Evolutionary conservation across 345 rosid genomes (phyloP).

Genomic region (Bruguiera gymnorhiza): DNA sequence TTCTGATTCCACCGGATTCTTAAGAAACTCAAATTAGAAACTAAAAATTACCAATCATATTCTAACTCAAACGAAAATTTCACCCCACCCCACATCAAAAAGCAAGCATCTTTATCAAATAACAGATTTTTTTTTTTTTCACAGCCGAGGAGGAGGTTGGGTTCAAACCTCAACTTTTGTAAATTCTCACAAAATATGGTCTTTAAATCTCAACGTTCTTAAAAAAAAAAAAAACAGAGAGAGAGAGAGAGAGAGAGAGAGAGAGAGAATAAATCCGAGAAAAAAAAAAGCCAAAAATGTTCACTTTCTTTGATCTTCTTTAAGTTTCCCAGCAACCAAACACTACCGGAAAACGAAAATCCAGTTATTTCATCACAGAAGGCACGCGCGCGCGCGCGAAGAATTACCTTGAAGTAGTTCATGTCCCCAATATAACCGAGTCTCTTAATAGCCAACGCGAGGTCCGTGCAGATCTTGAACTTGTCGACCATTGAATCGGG

Average conservation of each 20-base stretch:
- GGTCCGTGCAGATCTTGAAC: conserved; percentile 57
- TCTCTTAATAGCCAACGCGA: conserved; percentile 49
- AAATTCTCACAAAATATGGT: too few species aligned
- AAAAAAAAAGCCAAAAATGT: neutral
- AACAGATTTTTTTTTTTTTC: neutral
- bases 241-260: too few species aligned
- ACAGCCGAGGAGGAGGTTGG: too few species aligned
- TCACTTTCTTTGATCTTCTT: neutral
- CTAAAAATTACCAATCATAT: neutral
- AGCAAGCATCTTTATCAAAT: neutral
- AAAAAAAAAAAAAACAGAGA: neutral
- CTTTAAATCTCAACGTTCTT: too few species aligned
- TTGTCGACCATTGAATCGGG: conserved; percentile 53
- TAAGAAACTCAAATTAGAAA: neutral
- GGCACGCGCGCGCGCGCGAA: neutral
- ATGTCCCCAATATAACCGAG: conserved; percentile 61
- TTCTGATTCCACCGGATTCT: neutral
- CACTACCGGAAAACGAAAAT: neutral
- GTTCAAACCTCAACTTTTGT: too few species aligned
- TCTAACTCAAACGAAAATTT: neutral
- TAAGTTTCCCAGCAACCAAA: conserved; percentile 10
- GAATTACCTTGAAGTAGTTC: conserved; percentile 56
- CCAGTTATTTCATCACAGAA: neutral
- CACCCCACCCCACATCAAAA: neutral
- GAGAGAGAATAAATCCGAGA: neutral